Percentiles rank a stretch among this genome's conserved stretches.
Evolutionary conservation across 2,329 filamentous ascomycete species (phyloP).

Genomic region (Alternaria sp.): DNA sequence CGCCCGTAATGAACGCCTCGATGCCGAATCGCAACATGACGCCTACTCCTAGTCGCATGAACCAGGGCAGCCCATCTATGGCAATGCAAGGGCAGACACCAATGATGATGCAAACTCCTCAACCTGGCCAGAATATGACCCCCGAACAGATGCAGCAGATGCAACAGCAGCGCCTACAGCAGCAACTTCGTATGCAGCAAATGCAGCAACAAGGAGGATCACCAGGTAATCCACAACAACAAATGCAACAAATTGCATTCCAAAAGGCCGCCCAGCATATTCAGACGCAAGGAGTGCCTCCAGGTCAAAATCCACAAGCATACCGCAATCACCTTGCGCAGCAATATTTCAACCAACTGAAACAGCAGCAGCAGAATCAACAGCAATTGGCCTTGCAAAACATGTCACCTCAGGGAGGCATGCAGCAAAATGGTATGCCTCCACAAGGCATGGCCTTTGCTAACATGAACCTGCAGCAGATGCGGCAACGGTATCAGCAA

Average conservation of each 20-base stretch:
- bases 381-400: constrained; percentile 39
- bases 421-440: constrained; percentile 34
- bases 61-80: constrained; percentile 47
- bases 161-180: constrained; percentile 38
- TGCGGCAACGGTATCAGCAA: constrained; percentile 35
- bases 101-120: constrained; percentile 49
- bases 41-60: constrained; percentile 50
- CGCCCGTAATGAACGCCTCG: constrained; percentile 49
- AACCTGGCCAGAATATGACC: constrained; percentile 44
- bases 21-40: constrained; percentile 52
- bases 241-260: constrained; percentile 44
- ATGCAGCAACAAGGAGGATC: constrained; percentile 35
- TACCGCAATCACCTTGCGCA: constrained; percentile 42
- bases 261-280: constrained; percentile 45
- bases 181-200: constrained; percentile 44
- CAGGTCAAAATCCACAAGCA: constrained; percentile 34
- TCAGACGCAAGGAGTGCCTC: constrained; percentile 44
- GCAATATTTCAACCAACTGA: constrained; percentile 34
- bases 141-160: constrained; percentile 47
- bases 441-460: constrained; percentile 33
- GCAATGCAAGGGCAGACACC: constrained; percentile 48
- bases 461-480: constrained; percentile 42
- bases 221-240: constrained; percentile 35
- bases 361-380: constrained; percentile 41
- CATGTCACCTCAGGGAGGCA: constrained; percentile 36